Conservation (phyloP, 1,284 basidiomycete species). For the Trametes sp. region DNA sequence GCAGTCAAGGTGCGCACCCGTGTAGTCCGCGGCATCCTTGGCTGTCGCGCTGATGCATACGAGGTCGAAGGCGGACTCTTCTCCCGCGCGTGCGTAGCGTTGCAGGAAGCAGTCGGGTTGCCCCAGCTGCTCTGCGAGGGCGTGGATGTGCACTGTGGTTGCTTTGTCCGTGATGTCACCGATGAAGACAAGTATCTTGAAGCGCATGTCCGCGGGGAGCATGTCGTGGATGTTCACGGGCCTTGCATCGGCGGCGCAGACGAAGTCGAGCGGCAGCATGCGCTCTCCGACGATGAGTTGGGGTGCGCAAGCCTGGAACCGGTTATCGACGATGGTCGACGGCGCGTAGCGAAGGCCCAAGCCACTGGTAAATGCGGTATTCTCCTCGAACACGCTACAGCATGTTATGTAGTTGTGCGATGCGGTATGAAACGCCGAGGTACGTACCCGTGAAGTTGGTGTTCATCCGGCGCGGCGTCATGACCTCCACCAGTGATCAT, state of each 20-base stretch:
- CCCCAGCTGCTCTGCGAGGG: slow-evolving; percentile 11
- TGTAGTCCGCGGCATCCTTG: slow-evolving; percentile 55
- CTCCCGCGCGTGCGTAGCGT: slow-evolving; percentile 30
- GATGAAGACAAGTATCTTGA: slow-evolving; percentile 75
- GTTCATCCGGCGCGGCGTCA: not conserved
- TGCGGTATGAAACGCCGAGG: not conserved
- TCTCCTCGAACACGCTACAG: slow-evolving; percentile 5
- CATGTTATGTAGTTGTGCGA: not conserved
- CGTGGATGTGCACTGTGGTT: slow-evolving; percentile 51
- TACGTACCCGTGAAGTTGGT: not conserved
- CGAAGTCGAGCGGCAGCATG: slow-evolving; percentile 61
- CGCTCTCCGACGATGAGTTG: slow-evolving; percentile 67
- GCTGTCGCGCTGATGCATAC: slow-evolving; percentile 52
- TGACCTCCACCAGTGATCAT: not conserved
- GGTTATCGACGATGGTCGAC: slow-evolving; percentile 56
- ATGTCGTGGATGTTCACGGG: slow-evolving; percentile 76
- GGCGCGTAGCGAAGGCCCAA: slow-evolving; percentile 48
- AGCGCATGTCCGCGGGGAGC: slow-evolving; percentile 73
- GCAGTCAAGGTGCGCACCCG: slow-evolving; percentile 26
- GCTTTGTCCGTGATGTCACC: slow-evolving; percentile 56
- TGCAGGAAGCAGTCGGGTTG: not conserved
- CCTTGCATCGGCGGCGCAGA: slow-evolving; percentile 69
- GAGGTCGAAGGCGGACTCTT: slow-evolving; percentile 57
- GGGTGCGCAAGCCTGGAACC: slow-evolving; percentile 54
- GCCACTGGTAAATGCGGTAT: slow-evolving; percentile 9